Evolutionary conservation across 352 stramenopile species (phyloP).

Genomic region (Globisporangium megalacanthum): DNA sequence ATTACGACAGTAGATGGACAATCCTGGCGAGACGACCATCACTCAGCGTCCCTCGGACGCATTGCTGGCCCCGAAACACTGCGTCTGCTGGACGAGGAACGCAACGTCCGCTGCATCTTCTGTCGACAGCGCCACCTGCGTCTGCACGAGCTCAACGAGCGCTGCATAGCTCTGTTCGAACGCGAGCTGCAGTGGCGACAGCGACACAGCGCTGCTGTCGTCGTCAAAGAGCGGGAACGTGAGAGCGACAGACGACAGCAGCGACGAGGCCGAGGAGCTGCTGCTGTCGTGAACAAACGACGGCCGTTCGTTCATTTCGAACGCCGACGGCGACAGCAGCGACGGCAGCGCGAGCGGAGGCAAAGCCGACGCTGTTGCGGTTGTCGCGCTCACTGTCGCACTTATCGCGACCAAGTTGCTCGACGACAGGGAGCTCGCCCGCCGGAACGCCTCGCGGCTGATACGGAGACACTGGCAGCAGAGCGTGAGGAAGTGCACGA

Average conservation of each 20-base stretch:
- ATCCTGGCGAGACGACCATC: too few relatives aligned
- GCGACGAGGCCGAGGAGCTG: not conserved
- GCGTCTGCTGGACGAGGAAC: slow-evolving; percentile 25
- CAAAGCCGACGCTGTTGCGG: not conserved
- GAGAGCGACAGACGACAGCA: not conserved
- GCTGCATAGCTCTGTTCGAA: slow-evolving; percentile 63
- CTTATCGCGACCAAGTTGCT: not conserved
- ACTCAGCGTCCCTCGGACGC: not conserved
- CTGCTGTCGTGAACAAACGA: not conserved
- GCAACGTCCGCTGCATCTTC: slow-evolving; percentile 17
- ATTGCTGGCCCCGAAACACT: slow-evolving; percentile 9
- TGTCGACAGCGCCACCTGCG: slow-evolving; percentile 30
- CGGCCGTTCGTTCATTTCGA: not conserved
- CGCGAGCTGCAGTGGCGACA: slow-evolving; percentile 60
- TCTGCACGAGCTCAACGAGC: slow-evolving; percentile 37
- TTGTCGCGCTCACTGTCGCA: not conserved
- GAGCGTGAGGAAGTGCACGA: slow-evolving; percentile 52
- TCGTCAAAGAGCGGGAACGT: not conserved
- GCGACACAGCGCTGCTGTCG: slow-evolving; percentile 2
- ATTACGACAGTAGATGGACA: too few relatives aligned
- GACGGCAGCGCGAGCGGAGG: not conserved
- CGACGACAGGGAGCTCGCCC: slow-evolving; percentile 12
- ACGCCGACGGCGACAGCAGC: not conserved
- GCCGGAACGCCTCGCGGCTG: slow-evolving; percentile 52
- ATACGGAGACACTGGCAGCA: slow-evolving; percentile 56